Conservation (phyloP, 129 eudicot genomes). For the Arctium lappa region DNA sequence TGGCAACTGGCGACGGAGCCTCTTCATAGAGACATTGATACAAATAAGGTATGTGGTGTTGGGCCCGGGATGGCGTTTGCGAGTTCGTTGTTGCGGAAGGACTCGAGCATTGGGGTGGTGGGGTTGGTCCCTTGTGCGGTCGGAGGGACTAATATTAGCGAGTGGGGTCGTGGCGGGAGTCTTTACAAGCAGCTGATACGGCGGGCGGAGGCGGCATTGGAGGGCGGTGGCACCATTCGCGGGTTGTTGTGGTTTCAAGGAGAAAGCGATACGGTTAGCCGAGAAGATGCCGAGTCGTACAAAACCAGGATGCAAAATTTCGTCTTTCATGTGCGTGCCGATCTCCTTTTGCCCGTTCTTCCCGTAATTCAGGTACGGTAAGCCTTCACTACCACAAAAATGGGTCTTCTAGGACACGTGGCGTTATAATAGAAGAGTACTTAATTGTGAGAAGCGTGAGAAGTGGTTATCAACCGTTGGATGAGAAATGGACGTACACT, state of each 20-base stretch:
- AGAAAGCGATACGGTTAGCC: conserved; percentile 58
- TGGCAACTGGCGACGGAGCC: conserved; percentile 63
- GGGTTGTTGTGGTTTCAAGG: conserved; percentile 76
- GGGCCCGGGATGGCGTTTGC: conserved; percentile 73
- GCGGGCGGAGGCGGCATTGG: conserved; percentile 51
- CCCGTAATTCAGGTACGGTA: conserved; percentile 54
- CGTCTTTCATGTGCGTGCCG: conserved; percentile 38
- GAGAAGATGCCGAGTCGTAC: conserved; percentile 49
- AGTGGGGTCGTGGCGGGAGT: conserved; percentile 63
- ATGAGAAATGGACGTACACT: too few species aligned
- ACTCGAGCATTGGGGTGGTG: conserved; percentile 43
- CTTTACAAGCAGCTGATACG: conserved; percentile 42
- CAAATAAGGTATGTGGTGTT: conserved; percentile 35
- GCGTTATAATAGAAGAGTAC: too few species aligned
- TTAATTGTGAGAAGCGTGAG: too few species aligned
- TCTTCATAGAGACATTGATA: conserved; percentile 50
- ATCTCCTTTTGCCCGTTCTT: conserved; percentile 45
- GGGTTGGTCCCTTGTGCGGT: conserved; percentile 71
- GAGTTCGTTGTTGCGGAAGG: conserved; percentile 31
- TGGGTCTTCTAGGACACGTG: background rate
- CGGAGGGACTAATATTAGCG: conserved; percentile 58
- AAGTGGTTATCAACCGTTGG: too few species aligned
- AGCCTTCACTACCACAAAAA: background rate
- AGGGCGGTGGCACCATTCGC: conserved; percentile 48
- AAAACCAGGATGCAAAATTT: conserved; percentile 41